Evolutionary conservation across 2,329 filamentous ascomycete species (phyloP).

Genomic region (Teratosphaeria nubilosa): DNA sequence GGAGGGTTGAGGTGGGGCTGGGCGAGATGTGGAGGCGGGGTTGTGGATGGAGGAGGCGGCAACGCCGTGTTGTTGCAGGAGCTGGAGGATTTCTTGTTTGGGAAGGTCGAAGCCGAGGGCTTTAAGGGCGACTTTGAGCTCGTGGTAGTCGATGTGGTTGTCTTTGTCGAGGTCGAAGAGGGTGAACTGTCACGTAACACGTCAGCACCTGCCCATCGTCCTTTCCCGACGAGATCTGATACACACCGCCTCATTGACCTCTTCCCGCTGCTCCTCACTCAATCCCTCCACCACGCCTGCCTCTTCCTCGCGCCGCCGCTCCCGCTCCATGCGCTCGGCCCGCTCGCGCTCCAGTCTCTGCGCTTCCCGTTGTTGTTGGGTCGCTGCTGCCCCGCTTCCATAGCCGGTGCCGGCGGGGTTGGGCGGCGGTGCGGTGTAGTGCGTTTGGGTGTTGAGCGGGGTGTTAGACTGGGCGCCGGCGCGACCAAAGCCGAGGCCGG

Average conservation of each 20-base stretch:
- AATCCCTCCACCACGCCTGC: constrained; percentile 46
- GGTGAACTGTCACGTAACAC: constrained; percentile 54
- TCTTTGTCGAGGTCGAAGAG: constrained; percentile 97
- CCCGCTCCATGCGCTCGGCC: constrained; percentile 31
- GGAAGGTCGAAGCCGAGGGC: constrained; percentile 88
- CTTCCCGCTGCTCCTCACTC: constrained; percentile 80
- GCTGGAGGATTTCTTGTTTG: constrained; percentile 71
- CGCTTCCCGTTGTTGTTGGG: constrained; percentile 32
- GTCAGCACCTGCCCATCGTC: constrained; percentile 1
- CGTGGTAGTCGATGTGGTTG: constrained; percentile 89
- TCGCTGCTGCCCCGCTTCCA: constrained; percentile 5
- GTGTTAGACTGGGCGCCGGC: constrained; percentile 20
- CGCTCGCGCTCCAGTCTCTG: constrained; percentile 33
- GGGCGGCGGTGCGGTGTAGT: constrained; percentile 26
- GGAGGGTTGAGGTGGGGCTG: constrained; percentile 4
- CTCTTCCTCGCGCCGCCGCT: constrained; percentile 21
- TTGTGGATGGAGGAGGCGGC: constrained; percentile 30
- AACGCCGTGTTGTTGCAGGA: constrained; percentile 72
- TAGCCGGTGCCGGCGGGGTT: constrained; percentile 6
- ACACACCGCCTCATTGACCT: constrained; percentile 86
- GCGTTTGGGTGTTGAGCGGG: constrained; percentile 19
- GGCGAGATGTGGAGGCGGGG: constrained; percentile 2
- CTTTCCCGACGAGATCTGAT: constrained; percentile 10
- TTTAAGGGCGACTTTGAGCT: constrained; percentile 92
- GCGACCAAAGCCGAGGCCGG: constrained; percentile 31